A percentile compares a stretch with the other conserved stretches of the same genome.
Conservation (phyloP, 805 yeast species). For the Ogataea minuta region DNA sequence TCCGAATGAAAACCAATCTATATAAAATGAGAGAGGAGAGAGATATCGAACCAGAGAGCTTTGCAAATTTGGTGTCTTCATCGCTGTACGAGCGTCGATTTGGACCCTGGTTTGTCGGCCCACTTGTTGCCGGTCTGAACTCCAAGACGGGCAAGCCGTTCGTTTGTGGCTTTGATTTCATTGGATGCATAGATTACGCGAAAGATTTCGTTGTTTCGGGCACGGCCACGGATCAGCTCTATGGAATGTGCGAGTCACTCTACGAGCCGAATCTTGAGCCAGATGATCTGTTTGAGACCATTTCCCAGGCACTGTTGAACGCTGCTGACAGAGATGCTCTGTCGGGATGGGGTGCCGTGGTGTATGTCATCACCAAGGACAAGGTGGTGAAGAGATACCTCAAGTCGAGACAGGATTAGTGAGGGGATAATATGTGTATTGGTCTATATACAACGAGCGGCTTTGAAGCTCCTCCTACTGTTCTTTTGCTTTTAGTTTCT, state of each 20-base stretch:
- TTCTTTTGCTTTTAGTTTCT: constrained; percentile 7
- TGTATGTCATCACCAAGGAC: constrained; percentile 87
- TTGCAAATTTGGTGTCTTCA: constrained; percentile 89
- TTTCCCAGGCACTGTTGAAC: constrained; percentile 87
- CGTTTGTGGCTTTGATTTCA: constrained; percentile 91
- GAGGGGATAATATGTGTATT: constrained; percentile 11
- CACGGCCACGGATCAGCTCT: constrained; percentile 93
- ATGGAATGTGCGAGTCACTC: constrained; percentile 97
- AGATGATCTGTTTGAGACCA: constrained; percentile 93
- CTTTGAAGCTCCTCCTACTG: neutral
- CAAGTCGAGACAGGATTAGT: constrained; percentile 91
- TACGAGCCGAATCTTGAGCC: constrained; percentile 94
- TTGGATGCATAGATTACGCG: constrained; percentile 95
- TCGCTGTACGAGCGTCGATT: constrained; percentile 87
- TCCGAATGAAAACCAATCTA: constrained; percentile 81
- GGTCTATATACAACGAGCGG: constrained; percentile 4
- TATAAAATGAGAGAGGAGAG: constrained; percentile 92
- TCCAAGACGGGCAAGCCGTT: constrained; percentile 82
- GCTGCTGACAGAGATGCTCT: constrained; percentile 97
- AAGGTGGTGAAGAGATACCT: constrained; percentile 83
- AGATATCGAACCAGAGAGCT: constrained; percentile 85
- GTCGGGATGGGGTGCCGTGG: constrained; percentile 98
- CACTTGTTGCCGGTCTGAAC: constrained; percentile 92
- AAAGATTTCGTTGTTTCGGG: constrained; percentile 94
- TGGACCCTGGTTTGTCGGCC: constrained; percentile 97